Base-by-base conservation (phyloP, 257 asterid species). In the Cinchona pubescens region DNA sequence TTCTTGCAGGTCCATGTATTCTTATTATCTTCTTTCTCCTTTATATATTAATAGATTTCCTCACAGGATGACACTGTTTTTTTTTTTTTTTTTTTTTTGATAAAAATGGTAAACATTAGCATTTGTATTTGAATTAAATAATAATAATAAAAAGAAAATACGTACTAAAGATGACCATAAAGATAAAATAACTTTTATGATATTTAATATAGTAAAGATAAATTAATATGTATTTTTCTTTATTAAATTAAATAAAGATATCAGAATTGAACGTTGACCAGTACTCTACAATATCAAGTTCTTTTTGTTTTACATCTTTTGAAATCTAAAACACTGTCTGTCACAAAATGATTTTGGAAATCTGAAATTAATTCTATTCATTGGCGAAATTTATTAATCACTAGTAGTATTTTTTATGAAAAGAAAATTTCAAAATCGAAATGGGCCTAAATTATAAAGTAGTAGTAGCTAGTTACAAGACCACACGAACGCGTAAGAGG, bases 401-500 rank as follows among this genome's bases (percentile, higher is more conserved):
- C n/a, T n/a, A n/a, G n/a, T n/a, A n/a, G n/a, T n/a, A 48, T 9
- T 2, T 51, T 13, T 34, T 18, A 46, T 18, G 40, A 19, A 66
- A 67, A 76, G 45, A n/a, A 70, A 55, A 42, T 12, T 70, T 38
- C 71, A 45, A 42, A 61, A 64, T 14, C 21, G 66, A 61, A 29
- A 7, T 5, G 21, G 67, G 18, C 67, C 67, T 61, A 1, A 15
- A 11, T 61, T 29, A 61, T 60, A 60, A 60, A 29, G 38, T 14
- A 60, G 38, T 14, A 60, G 10, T 40, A 40, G 40, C 38, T 29
- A 60, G 29, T 29, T 29, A 3, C 38, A n/a, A 56, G 76, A 56
- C 76, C 76, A 72, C 2, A 42, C 11, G 30, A 49, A 61, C 79
- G 80, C 80, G 79, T 25, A 53, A 69, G 66, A 56, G 83, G 79